Percentiles rank a stretch among this genome's conserved stretches.
phyloP scores from a whole-genome alignment of 2,329 filamentous ascomycete genomes.

The Knoxdaviesia capensis region DNA sequence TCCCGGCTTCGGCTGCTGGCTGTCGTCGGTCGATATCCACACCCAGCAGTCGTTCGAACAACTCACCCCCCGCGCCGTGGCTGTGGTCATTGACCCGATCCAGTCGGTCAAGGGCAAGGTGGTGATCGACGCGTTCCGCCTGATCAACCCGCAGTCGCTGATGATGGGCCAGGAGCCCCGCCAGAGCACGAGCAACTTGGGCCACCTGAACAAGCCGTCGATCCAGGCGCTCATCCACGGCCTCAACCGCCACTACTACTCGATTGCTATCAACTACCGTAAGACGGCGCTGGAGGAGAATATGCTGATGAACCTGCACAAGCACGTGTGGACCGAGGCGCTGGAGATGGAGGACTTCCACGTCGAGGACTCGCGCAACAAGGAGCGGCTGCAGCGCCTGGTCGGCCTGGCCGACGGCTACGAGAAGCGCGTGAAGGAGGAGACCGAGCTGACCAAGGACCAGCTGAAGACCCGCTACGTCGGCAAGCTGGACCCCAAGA shows the following conservation, averaged over 20 bases:
- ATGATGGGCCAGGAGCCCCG: conserved; percentile 97
- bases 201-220: conserved; percentile 97
- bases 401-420: conserved; percentile 87
- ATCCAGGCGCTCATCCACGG: conserved; percentile 98
- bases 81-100: conserved; percentile 94
- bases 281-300: conserved; percentile 97
- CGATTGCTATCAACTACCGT: conserved; percentile 92
- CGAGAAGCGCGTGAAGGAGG: conserved; percentile 96
- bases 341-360: conserved; percentile 94
- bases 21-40: conserved; percentile 98
- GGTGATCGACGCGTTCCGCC: conserved; percentile 94
- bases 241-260: conserved; percentile 97
- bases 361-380: conserved; percentile 64
- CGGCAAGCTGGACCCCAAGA: conserved; percentile 97
- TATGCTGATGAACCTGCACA: conserved; percentile 99
- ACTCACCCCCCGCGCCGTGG: conserved; percentile 86
- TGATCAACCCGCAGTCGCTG: conserved; percentile 93
- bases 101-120: conserved; percentile 99
- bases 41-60: conserved; percentile 99
- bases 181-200: conserved; percentile 93
- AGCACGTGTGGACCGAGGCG: conserved; percentile 98
- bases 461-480: conserved; percentile 98
- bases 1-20: conserved; percentile 97
- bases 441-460: conserved; percentile 91
- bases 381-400: conserved; percentile 70